Evolutionary conservation across 208 protist genomes (phyloP).

Genomic region (Histomonas meleagridis): DNA sequence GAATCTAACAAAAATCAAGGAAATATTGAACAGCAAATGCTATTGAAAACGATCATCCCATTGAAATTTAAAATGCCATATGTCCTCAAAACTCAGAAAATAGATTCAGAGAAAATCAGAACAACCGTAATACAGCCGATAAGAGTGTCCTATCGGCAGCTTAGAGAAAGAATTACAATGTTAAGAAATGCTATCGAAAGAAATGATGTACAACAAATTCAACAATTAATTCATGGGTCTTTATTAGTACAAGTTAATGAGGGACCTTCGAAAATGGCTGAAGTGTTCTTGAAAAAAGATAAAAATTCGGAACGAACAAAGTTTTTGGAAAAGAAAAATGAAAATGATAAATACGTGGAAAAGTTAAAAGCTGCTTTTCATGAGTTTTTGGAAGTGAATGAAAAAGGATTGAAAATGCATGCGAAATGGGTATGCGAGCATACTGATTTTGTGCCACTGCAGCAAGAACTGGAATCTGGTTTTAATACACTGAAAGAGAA

Average conservation of each 20-base stretch:
- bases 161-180: neutral
- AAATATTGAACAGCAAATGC: neutral
- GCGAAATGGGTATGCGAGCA: neutral
- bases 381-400: neutral
- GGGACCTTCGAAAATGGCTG: constrained; percentile 8
- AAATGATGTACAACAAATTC: neutral
- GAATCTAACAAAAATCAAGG: neutral
- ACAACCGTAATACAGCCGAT: neutral
- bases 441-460: neutral
- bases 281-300: neutral
- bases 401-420: neutral
- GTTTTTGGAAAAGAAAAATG: neutral
- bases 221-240: neutral
- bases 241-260: constrained; percentile 16
- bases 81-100: neutral
- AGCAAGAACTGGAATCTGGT: neutral
- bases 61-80: neutral
- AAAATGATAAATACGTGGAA: neutral
- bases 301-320: too few relatives aligned
- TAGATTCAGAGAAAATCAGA: neutral
- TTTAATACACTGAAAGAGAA: neutral
- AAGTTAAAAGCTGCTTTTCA: neutral
- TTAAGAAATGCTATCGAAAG: neutral
- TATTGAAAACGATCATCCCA: neutral
- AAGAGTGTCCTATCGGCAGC: neutral